Evolutionary conservation across 2,329 filamentous ascomycete genomes (phyloP), one percentile per base, ranked within the genome.

Genomic region (Fusarium napiforme): DNA sequence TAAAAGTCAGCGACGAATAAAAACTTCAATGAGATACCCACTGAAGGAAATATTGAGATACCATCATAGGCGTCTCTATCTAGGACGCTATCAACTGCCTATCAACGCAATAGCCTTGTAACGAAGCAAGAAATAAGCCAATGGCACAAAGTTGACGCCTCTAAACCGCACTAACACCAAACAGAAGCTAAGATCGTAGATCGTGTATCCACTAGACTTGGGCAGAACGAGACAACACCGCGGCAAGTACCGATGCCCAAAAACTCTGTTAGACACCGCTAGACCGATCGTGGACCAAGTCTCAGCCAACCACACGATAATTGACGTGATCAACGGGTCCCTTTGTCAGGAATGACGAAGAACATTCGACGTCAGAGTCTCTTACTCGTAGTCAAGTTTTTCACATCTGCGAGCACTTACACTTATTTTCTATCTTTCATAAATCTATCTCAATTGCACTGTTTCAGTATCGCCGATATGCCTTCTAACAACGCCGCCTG

Each of bases 401-500:
- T 16, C 21, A 26, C 28, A 30, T 15, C n/a, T 46, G 21, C 40
- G 61, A 50, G 40, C 12, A 28, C 18, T 16, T 58, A 15, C 9
- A 58, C n/a, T 4, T 23, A 14, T 11, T 34, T 34, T 7, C 16
- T 5, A 4, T 10, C 28, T 14, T 19, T 2, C 8, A 50, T 19
- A 15, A 19, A 19, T 9, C 21, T 18, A 49, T n/a, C 45, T 30
- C 9, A 32, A 12, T 23, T n/a, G 2, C 4, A 49, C 12, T 5
- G 4, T 4, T 4, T 47, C 2, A 7, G 3, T 5, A 0, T 9
- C 8, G 4, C 9, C 21, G 37, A 36, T 42, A 74, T 73, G 67
- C 23, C 67, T 32, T 60, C 67, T 5, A 73, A 74, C 46, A 68
- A 43, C 16, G 71, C 67, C 6, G 67, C 71, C 7, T 74, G 52